phyloP scores from a whole-genome alignment of 2,329 filamentous ascomycete species.

The Diaporthe eres region DNA sequence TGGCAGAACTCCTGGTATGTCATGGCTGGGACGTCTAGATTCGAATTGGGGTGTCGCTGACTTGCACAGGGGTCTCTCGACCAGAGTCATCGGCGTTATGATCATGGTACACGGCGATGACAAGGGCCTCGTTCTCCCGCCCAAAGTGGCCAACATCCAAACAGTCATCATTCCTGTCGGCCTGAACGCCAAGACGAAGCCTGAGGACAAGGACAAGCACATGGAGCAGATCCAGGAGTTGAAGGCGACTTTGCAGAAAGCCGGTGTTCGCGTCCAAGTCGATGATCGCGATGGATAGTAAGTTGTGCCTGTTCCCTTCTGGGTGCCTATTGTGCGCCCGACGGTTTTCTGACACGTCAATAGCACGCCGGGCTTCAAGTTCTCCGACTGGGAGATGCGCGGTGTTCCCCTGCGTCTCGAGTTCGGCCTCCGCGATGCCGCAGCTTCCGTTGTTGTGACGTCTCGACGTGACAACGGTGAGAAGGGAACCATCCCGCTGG shows the following conservation, averaged over 20 bases:
- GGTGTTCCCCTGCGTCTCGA: slow-evolving; percentile 95
- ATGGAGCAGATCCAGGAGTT: slow-evolving; percentile 83
- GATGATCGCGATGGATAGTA: slow-evolving; percentile 88
- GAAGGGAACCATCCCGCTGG: slow-evolving; percentile 84
- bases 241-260: slow-evolving; percentile 76
- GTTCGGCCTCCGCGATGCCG: slow-evolving; percentile 94
- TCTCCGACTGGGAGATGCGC: slow-evolving; percentile 98
- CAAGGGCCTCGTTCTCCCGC: slow-evolving; percentile 93
- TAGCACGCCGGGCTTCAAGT: slow-evolving; percentile 91
- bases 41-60: not conserved
- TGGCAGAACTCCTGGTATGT: slow-evolving; percentile 95
- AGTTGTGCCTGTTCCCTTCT: not conserved
- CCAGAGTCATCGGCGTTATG: slow-evolving; percentile 98
- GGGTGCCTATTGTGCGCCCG: not conserved
- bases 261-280: slow-evolving; percentile 82
- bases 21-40: not conserved
- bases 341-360: not conserved
- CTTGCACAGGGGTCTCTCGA: slow-evolving; percentile 78
- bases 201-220: slow-evolving; percentile 84
- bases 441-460: slow-evolving; percentile 51
- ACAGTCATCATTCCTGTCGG: slow-evolving; percentile 92
- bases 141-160: slow-evolving; percentile 89
- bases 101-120: slow-evolving; percentile 98
- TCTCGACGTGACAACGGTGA: slow-evolving; percentile 85
- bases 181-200: slow-evolving; percentile 87